These are phyloP conservation scores for Tagetes patula DNA, from an alignment of 129 eudicot genomes.

Conservation along the genomic window DNA sequence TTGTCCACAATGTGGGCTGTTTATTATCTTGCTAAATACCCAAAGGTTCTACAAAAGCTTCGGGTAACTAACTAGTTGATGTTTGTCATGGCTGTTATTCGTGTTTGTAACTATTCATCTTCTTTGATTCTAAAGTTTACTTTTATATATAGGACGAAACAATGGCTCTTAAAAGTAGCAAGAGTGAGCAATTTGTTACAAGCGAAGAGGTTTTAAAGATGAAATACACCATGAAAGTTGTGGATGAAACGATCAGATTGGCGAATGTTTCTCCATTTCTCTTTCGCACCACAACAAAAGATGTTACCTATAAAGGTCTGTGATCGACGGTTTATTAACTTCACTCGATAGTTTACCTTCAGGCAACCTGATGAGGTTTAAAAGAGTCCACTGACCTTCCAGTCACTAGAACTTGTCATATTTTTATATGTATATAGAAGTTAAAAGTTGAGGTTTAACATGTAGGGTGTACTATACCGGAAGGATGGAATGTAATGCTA, in stretches of 20 bases:
- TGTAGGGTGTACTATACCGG: conserved; percentile 43
- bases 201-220: conserved; percentile 46
- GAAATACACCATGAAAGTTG: conserved; percentile 44
- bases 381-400: no score
- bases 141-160: conserved; percentile 31
- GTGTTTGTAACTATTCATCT: neutral
- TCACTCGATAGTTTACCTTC: no score
- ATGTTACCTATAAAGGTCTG: conserved; percentile 41
- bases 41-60: conserved; percentile 61
- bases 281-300: conserved; percentile 34
- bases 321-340: neutral
- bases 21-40: conserved; percentile 59
- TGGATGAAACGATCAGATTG: conserved; percentile 50
- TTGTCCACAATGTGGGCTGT: conserved; percentile 50
- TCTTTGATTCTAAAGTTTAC: neutral
- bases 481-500: conserved; percentile 46
- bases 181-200: conserved; percentile 35
- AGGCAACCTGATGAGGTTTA: no score
- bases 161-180: conserved; percentile 27
- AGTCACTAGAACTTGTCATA: no score
- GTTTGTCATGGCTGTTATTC: neutral
- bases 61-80: conserved; percentile 48
- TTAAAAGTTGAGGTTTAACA: neutral
- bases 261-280: conserved; percentile 35
- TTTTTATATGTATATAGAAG: no score